Base-by-base conservation (phyloP, 352 stramenopile genomes). In the Thalassiosira hispida region DNA sequence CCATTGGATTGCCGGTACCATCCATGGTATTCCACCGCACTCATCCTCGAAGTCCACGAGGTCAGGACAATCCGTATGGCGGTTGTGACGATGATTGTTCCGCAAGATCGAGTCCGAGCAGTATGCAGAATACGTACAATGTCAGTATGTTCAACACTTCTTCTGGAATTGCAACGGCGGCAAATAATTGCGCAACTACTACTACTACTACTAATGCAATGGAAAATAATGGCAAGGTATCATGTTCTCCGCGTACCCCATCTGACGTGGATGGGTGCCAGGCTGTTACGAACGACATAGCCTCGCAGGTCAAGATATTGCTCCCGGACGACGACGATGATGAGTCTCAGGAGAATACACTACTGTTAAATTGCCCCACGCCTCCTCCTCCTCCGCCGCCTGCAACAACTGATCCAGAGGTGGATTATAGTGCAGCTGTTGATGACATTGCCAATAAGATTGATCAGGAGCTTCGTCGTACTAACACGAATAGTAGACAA, bases 11-110 rank as follows among this genome's bases (percentile, higher is more conserved):
- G 18, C 42, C 27, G 16, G 53, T 85, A 9, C 77, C 77, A 5
- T 57, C 27, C 7, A 73, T 65, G 12, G 79, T 85, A 31, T 78
- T 81, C 56, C 77, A 77, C 38, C 53, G 53, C 16, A 81, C 65
- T 7, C 40, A 81, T 70, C 71, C 71, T 16, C 9, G 22, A 20
- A 18, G 14, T 31, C 14, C 38, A 52, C 25, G 22, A 57, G 33
- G 6, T 29, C n/a, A 22, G 27, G 29, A 1, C 53, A 59, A 20
- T 62, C 52, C 5, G 20, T 23, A 25, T 25, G 25, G 25, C 60
- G 35, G 40, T 51, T n/a, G 46, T 55, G 35, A 31, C 66, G 52
- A 44, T 8, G 22, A 61, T 25, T 61, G 12, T 23, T 57, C 60
- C 6, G 25, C 44, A 27, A 4, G 42, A 55, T 57, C 60, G 27